Evolutionary conservation across 2,329 filamentous ascomycete genomes (phyloP).

Genomic region (Penicillium sumatraense): DNA sequence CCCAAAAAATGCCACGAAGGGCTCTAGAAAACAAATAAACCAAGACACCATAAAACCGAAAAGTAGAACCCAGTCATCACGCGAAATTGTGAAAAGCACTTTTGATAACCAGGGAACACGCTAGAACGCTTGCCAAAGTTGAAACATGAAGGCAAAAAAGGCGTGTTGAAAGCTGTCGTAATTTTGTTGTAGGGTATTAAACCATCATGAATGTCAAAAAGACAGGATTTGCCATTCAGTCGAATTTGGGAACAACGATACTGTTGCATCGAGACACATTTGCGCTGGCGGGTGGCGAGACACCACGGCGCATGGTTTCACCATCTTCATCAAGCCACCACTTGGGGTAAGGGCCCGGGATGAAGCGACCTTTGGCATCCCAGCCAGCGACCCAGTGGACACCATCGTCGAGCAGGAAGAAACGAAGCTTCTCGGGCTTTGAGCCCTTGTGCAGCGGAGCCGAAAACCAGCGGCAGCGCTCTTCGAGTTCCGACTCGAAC

Average conservation of each 20-base stretch:
- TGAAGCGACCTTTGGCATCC: conserved; percentile 55
- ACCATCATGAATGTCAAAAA: not conserved
- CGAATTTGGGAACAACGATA: conserved; percentile 34
- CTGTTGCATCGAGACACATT: conserved; percentile 43
- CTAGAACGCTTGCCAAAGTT: conserved; percentile 23
- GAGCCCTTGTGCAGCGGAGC: conserved; percentile 45
- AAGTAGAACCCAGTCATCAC: conserved; percentile 6
- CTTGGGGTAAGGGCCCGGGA: conserved; percentile 55
- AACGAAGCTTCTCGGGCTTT: conserved; percentile 46
- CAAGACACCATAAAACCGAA: conserved; percentile 6
- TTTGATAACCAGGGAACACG: conserved; percentile 21
- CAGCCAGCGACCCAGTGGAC: conserved; percentile 56
- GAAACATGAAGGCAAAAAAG: conserved; percentile 16
- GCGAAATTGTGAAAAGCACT: conserved; percentile 12
- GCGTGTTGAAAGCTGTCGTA: conserved; percentile 9
- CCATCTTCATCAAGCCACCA: conserved; percentile 52
- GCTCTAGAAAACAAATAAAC: not conserved
- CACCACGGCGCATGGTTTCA: conserved; percentile 38
- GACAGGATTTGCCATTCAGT: conserved; percentile 17
- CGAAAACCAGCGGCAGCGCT: conserved; percentile 49
- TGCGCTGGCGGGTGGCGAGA: conserved; percentile 38
- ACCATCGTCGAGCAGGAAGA: conserved; percentile 56
- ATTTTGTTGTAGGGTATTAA: conserved; percentile 4
- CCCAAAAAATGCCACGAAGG: not conserved
- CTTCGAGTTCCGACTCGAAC: conserved; percentile 53